Evolutionary conservation across 192 early-diverging fungal species (phyloP).

Genomic region (Paraglomus brasilianum): DNA sequence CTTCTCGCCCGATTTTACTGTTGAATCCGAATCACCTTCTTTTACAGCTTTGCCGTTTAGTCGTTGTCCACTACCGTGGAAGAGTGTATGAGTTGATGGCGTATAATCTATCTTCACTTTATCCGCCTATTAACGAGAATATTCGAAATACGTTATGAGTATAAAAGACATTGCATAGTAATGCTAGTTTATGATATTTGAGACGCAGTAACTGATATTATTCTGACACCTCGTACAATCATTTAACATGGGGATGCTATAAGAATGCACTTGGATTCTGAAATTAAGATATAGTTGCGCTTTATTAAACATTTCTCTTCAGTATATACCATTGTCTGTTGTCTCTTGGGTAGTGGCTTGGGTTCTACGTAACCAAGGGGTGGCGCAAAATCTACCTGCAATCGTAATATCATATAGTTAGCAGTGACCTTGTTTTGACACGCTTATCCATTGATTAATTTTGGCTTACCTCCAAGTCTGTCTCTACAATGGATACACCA

Average conservation of each 20-base stretch:
- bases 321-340: slow-evolving; percentile 37
- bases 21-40: slow-evolving; percentile 35
- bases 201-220: not conserved
- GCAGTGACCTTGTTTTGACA: not conserved
- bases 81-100: slow-evolving; percentile 18
- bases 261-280: too few relatives aligned
- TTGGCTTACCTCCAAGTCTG: slow-evolving; percentile 79
- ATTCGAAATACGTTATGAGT: not conserved
- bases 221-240: not conserved
- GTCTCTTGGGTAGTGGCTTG: slow-evolving; percentile 35
- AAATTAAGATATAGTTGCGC: too few relatives aligned
- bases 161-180: not conserved
- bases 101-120: slow-evolving; percentile 41
- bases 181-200: too few relatives aligned
- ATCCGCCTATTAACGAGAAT: slow-evolving; percentile 34
- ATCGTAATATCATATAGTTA: not conserved
- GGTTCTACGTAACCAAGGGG: slow-evolving; percentile 97
- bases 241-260: not conserved
- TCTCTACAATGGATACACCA: slow-evolving; percentile 94
- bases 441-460: not conserved
- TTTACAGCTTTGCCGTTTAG: slow-evolving; percentile 39
- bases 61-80: slow-evolving; percentile 43
- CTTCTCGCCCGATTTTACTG: slow-evolving; percentile 35
- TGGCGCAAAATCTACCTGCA: slow-evolving; percentile 87
- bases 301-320: not conserved